These are phyloP conservation scores for Pugionium cornutum DNA, from an alignment of 345 rosid species.

Conservation along the genomic window DNA sequence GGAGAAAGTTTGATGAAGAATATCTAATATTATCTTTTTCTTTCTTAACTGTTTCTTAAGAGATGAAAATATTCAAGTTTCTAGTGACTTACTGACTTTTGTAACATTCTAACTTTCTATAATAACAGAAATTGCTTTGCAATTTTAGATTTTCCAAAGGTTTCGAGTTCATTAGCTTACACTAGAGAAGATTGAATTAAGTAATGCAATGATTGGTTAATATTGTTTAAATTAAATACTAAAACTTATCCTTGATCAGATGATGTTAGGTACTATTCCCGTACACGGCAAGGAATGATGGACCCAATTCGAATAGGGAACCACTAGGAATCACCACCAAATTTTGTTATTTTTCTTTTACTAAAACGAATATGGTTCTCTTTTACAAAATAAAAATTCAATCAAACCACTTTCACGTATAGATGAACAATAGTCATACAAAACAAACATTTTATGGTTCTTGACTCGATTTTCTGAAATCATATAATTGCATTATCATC, in stretches of 20 bases:
- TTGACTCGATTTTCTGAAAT: too few species aligned
- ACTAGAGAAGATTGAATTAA: not conserved
- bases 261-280: conserved; percentile 2
- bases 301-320: conserved; percentile 24
- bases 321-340: conserved; percentile 21
- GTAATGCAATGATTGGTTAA: not conserved
- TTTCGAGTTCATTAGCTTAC: not conserved
- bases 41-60: conserved; percentile 1
- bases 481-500: too few species aligned
- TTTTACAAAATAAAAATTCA: not conserved
- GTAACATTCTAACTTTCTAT: too few species aligned
- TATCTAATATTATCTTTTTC: not conserved
- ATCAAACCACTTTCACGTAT: not conserved
- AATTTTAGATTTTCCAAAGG: not conserved
- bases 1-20: conserved; percentile 38
- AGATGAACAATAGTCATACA: not conserved
- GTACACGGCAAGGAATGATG: conserved; percentile 29
- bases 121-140: not conserved
- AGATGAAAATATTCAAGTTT: conserved; percentile 13
- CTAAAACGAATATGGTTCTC: not conserved
- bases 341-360: not conserved
- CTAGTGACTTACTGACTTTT: not conserved
- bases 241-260: conserved; percentile 18
- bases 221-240: not conserved
- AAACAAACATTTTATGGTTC: not conserved